Percentiles rank a stretch among this genome's conserved stretches.
Conservation (phyloP, 345 rosid genomes). For the Boechera stricta region DNA sequence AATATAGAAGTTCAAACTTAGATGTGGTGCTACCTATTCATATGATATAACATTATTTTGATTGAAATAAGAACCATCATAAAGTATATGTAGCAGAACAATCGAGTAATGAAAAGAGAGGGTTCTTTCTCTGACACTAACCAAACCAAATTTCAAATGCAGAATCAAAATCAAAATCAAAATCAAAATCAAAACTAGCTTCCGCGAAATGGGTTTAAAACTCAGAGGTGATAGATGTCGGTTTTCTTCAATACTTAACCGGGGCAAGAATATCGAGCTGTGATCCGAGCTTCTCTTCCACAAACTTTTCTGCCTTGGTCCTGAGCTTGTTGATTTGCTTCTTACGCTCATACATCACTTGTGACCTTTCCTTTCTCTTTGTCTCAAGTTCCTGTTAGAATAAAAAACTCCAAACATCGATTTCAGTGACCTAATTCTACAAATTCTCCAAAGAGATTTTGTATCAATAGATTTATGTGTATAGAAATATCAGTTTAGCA, state of each 20-base stretch:
- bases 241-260: conserved; percentile 52
- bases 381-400: conserved; percentile 63
- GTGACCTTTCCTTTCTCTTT: conserved; percentile 75
- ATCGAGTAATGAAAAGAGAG: not conserved
- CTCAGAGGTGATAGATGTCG: not conserved
- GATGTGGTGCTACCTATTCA: not conserved
- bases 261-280: conserved; percentile 57
- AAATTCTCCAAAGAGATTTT: not conserved
- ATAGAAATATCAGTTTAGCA: not conserved
- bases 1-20: not conserved
- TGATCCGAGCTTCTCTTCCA: conserved; percentile 70
- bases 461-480: not conserved
- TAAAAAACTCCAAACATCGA: not conserved
- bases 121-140: not conserved
- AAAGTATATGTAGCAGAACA: not conserved
- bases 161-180: conserved; percentile 13
- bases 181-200: conserved; percentile 6
- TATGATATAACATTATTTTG: not conserved
- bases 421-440: not conserved
- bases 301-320: conserved; percentile 65
- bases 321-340: conserved; percentile 68
- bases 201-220: not conserved
- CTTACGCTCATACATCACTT: conserved; percentile 62
- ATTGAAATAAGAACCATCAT: not conserved
- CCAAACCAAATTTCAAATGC: conserved; percentile 4